Percentiles rank a stretch among this genome's conserved stretches.
Evolutionary conservation across 1,139 yeast genomes (phyloP).

Genomic region (Hyphopichia burtonii): DNA sequence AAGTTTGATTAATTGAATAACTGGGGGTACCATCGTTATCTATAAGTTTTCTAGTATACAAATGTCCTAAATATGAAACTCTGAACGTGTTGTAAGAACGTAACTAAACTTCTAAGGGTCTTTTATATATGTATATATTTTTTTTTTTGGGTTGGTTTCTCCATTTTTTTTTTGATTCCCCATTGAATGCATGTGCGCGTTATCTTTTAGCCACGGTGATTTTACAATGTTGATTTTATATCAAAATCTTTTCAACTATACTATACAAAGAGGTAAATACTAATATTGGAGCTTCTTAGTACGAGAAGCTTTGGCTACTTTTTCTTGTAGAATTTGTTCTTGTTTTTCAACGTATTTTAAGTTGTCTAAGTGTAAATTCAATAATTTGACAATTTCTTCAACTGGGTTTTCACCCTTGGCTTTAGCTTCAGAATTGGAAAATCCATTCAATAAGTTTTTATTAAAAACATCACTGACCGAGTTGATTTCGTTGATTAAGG

Average conservation of each 20-base stretch:
- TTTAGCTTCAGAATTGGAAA: constrained; percentile 14
- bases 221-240: too few species aligned
- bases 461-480: constrained; percentile 82
- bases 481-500: constrained; percentile 83
- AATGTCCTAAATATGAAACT: too few species aligned
- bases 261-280: not conserved
- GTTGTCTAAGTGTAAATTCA: constrained; percentile 87
- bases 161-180: not conserved
- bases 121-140: not conserved
- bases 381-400: constrained; percentile 71
- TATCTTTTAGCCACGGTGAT: not conserved
- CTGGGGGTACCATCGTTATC: constrained; percentile 15
- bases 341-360: constrained; percentile 81
- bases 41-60: too few species aligned
- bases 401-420: constrained; percentile 45
- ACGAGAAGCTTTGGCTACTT: constrained; percentile 43
- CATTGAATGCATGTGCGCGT: not conserved
- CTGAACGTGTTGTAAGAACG: too few species aligned
- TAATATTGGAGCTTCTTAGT: constrained; percentile 10
- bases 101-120: too few species aligned
- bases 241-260: not conserved
- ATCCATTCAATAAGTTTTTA: constrained; percentile 43
- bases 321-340: constrained; percentile 66
- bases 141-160: not conserved
- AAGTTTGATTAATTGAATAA: constrained; percentile 27